Evolutionary conservation across 2,329 filamentous ascomycete genomes (phyloP).

Genomic region (Phialophora expanda): DNA sequence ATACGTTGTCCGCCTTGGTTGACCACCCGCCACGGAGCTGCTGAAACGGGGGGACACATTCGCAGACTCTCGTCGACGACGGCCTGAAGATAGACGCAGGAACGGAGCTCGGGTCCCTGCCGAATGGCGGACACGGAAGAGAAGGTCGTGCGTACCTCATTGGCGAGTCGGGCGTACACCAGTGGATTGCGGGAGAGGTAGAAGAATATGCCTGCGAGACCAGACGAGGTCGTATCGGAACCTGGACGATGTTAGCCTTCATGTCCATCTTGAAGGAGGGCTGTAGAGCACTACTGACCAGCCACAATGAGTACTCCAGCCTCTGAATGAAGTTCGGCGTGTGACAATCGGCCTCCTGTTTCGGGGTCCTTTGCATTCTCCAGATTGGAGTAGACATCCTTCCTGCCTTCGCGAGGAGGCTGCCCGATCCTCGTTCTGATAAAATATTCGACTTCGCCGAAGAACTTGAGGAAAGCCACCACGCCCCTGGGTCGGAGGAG

Average conservation of each 20-base stretch:
- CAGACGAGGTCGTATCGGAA: constrained; percentile 9
- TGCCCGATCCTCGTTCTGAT: not conserved
- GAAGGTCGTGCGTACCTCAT: constrained; percentile 6
- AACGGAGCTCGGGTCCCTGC: constrained; percentile 6
- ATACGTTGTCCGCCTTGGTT: constrained; percentile 1
- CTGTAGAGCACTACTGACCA: not conserved
- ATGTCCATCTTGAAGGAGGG: no score
- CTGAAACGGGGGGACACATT: constrained; percentile 7
- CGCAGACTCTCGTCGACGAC: constrained; percentile 12
- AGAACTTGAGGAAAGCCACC: not conserved
- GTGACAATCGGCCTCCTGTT: constrained; percentile 1
- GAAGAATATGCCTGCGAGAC: constrained; percentile 12
- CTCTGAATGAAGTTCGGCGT: not conserved
- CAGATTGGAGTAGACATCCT: constrained; percentile 5
- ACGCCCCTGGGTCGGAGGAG: not conserved
- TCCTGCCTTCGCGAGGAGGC: constrained; percentile 1
- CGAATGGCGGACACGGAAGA: not conserved
- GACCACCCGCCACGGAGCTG: constrained; percentile 2
- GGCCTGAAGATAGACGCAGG: constrained; percentile 10
- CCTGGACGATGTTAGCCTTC: not conserved
- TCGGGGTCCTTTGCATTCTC: constrained; percentile 8
- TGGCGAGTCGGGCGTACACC: constrained; percentile 3
- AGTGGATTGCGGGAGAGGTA: constrained; percentile 4
- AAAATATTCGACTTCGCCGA: not conserved
- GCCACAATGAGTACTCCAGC: constrained; percentile 6